Evolutionary conservation across 371 early-diverging fungal genomes (phyloP), one percentile per base, ranked within the genome.

Genomic region (Syncephalis plumigaleata): DNA sequence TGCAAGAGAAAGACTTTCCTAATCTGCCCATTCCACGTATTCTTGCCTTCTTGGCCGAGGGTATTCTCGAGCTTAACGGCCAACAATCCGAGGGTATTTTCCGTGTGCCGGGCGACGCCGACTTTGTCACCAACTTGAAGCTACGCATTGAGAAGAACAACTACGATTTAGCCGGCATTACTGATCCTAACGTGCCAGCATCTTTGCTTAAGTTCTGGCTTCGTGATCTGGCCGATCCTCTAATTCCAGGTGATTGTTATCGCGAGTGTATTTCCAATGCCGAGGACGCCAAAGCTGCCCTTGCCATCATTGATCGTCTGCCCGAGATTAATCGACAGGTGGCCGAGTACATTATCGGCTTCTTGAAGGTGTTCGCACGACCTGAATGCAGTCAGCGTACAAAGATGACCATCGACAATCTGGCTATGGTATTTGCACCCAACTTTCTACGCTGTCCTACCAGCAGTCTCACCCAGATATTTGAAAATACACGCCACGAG

Each of bases 341-440:
- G 25, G 77, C 77, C 1, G 48, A 77, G 15, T 94, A 75, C 54
- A 67, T 90, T 56, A 67, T 91, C 24, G 59, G 73, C 39, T 94
- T 91, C 58, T 63, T 94, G 44, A 75, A 82, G 63, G 77, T 80
- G 21, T 80, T 92, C 48, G 79, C 79, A n/a, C 70, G 77, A 18
- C 77, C 77, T 2, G 59, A 63, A 13, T 73, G 84, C 21, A 75
- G 71, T 43, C 59, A 74, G 24, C 52, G 66, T 9, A 93, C 94
- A 5, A 74, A 82, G 56, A 96, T 96, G 97, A 81, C 77, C 23
- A 65, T 82, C 21, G 61, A 70, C 47, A 96, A 94, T 50, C 57
- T 96, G 38, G 95, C 95, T 23, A 86, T 96, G 79, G 91, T 96
- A n/a, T 94, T 91, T 67, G 93, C 91, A 1, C 97, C 95, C 15